Evolutionary conservation across 129 eudicot genomes (phyloP).

Genomic region (Saussurea involucrata): DNA sequence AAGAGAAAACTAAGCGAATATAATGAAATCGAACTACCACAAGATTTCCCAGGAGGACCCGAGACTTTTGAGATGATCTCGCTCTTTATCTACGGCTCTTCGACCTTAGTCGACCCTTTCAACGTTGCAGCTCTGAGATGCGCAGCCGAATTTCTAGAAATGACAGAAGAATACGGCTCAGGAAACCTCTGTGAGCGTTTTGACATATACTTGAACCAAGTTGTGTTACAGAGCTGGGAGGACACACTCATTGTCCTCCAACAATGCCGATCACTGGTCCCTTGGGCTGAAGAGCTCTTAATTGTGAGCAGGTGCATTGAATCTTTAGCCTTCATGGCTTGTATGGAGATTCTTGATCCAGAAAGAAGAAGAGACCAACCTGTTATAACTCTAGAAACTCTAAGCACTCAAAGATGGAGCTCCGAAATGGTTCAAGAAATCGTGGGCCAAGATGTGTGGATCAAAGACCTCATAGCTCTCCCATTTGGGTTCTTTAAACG

Average conservation of each 20-base stretch:
- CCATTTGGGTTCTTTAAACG: slow-evolving; percentile 79
- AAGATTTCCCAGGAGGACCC: slow-evolving; percentile 79
- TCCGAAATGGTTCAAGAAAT: slow-evolving; percentile 41
- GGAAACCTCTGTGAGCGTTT: slow-evolving; percentile 83
- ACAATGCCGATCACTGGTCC: slow-evolving; percentile 61
- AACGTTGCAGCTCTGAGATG: slow-evolving; percentile 82
- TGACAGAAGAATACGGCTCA: slow-evolving; percentile 56
- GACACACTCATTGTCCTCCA: slow-evolving; percentile 82
- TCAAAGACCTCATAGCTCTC: slow-evolving; percentile 73
- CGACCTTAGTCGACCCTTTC: slow-evolving; percentile 72
- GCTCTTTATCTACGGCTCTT: slow-evolving; percentile 83
- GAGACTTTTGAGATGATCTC: slow-evolving; percentile 82
- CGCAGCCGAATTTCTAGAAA: slow-evolving; percentile 79
- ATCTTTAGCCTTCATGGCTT: slow-evolving; percentile 96
- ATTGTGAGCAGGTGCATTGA: slow-evolving; percentile 94
- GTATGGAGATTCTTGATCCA: slow-evolving; percentile 99
- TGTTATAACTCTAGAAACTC: slow-evolving; percentile 51
- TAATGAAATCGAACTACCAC: slow-evolving; percentile 62
- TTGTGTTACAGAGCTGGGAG: slow-evolving; percentile 86
- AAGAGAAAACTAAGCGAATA: slow-evolving; percentile 51
- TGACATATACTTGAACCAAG: slow-evolving; percentile 89
- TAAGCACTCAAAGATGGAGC: slow-evolving; percentile 63
- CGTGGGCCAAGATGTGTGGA: slow-evolving; percentile 68
- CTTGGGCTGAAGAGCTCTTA: slow-evolving; percentile 85
- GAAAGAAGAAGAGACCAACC: slow-evolving; percentile 79